Evolutionary conservation across 805 yeast genomes (phyloP).

Genomic region (Wickerhamiella siamensis): DNA sequence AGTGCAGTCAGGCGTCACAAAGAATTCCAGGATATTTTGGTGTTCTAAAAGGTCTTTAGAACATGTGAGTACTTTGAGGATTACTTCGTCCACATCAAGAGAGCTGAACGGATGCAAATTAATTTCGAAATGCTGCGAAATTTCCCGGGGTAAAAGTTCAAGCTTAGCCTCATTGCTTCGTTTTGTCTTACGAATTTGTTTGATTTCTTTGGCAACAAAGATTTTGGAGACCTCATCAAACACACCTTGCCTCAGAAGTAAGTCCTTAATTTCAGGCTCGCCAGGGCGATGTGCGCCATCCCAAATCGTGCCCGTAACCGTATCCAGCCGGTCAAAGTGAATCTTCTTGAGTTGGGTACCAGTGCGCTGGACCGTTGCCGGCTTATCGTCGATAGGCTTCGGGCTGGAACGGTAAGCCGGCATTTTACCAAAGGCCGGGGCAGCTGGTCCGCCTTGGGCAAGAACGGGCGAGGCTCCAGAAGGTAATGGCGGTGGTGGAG

Average conservation of each 20-base stretch:
- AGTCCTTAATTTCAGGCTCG: constrained; percentile 46
- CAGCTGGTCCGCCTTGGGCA: constrained; percentile 1
- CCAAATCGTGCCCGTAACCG: constrained; percentile 82
- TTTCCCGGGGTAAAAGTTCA: constrained; percentile 62
- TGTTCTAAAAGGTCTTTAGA: constrained; percentile 55
- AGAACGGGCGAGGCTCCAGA: not conserved
- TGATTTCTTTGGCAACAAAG: constrained; percentile 68
- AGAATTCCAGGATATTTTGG: constrained; percentile 67
- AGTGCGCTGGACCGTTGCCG: constrained; percentile 37
- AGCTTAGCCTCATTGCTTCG: constrained; percentile 42
- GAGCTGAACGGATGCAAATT: constrained; percentile 67
- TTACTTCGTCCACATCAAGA: constrained; percentile 48
- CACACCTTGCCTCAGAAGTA: constrained; percentile 61
- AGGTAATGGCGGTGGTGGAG: constrained; percentile 24
- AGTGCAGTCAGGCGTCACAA: constrained; percentile 57
- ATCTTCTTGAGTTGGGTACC: constrained; percentile 74
- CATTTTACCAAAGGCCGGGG: not conserved
- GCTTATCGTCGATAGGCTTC: constrained; percentile 7
- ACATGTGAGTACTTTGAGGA: constrained; percentile 60
- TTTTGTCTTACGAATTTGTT: constrained; percentile 31
- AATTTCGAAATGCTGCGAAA: constrained; percentile 90
- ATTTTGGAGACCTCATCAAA: constrained; percentile 71
- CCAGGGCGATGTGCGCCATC: constrained; percentile 27
- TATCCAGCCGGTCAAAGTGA: constrained; percentile 92
- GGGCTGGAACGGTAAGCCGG: not conserved